Base-by-base conservation (phyloP, 345 rosid species). In the Aquilaria sinensis region DNA sequence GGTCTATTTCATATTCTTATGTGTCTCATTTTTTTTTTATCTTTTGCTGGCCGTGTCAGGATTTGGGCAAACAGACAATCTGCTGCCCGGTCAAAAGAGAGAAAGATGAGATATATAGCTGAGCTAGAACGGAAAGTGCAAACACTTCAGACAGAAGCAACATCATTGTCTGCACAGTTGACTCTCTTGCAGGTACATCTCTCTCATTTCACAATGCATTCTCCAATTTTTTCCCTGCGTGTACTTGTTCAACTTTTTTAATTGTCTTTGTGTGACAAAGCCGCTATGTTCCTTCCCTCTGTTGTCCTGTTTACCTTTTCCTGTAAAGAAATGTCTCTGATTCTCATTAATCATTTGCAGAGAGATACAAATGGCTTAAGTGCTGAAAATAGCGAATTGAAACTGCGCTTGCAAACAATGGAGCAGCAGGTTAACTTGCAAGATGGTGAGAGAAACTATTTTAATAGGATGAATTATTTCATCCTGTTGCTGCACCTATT, bases 1-100 rank as follows among this genome's bases (percentile, higher is more conserved):
- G 43, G 43, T 5, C 43, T 37, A 9, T 37, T 37, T 9, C 8
- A 4, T 37, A 14, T 16, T 30, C 29, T 64, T 70, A n/a, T 32
- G 45, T 14, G 1, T 13, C 30, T 56, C 32, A 30, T 46, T 33
- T 15, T 63, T 61, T 23, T 23, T 23, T 45, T 29, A 52, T 58
- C 48, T 29, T 16, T 61, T 67, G 47, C 51, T 60, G 50, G 16
- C 61, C 37, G 49, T 60, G 45, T 33, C 3, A 94, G 99, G 87
- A 88, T 94, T 53, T 88, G 96, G 96, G 99, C 97, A 6, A 92
- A 92, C 61, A 83, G 98, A 82, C 98, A 92, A 74, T 92, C 98
- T 2, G 98, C 98, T 11, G 98, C 97, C 32, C 78, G 97, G 74
- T 93, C 97, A 43, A 93, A 93, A 82, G 97, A 93, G 78, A 81